Evolutionary conservation across 163 green algal genomes (phyloP), one percentile per base, ranked within the genome.

Genomic region (Coccomyxa subellipsoidea): DNA sequence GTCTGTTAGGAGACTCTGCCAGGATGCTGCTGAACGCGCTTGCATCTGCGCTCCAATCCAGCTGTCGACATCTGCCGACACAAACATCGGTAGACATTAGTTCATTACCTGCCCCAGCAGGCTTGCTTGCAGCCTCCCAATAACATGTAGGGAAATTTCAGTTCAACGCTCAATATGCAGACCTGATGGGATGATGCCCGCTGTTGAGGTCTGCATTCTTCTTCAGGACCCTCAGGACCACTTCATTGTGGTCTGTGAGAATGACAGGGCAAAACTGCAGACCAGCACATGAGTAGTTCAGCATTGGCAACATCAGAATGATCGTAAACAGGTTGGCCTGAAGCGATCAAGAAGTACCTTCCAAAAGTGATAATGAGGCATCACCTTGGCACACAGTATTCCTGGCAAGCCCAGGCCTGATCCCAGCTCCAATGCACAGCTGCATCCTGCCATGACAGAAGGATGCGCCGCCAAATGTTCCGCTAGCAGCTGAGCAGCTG

Each of bases 221-320:
- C 40, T 39, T 12, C 47, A 88, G 81, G 29, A 88, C 81, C 25
- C 39, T 79, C 71, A 88, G 38, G 8, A 88, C 81, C 2, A 82
- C 53, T 7, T 75, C 59, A 82, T 85, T 88, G 39, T 85, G 81
- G 75, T 88, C 84, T 59, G 84, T 84, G 6, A 88, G 71, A 18
- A 88, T 59, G 29, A 82, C 71, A 40, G 34, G 29, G 32, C 72
- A 88, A 23, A 25, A 32, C 69, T 78, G 77, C 0, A 34, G 0
- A 6, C 31, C 36, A 79, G 0, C 71, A 78, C 21, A 73, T 36
- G 27, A 34, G 18, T 18, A 36, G 66, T 8, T 73, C 27, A 2
- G 7, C 7, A 4, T 8, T 73, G 2, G 4, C 4, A 73, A 23
- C 66, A 73, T 4, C 66, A 73, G 66, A 6, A 12, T 27, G 47